Base-by-base conservation (phyloP, 2,329 filamentous ascomycete species). In the Lecanosticta acicola region DNA sequence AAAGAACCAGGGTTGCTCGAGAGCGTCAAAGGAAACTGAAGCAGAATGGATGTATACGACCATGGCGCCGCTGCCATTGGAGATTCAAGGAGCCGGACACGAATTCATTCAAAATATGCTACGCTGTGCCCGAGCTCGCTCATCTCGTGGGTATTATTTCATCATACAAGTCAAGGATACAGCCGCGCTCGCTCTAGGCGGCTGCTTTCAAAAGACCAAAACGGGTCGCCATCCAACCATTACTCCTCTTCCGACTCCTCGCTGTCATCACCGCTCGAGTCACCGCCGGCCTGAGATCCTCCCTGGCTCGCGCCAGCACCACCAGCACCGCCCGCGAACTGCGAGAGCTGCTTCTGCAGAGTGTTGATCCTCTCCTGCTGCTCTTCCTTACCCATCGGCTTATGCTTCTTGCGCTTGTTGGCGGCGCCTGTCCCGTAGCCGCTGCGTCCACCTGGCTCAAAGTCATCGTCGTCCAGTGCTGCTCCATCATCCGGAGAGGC, bases 361-460 rank as follows among this genome's bases (percentile, higher is more conserved):
- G 79, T 72, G 54, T 77, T 72, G 58, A 87, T 83, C 54, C 79
- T 81, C 34, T 77, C 74, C 60, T 85, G 81, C 66, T 87, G 83
- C 66, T 86, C 83, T 26, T 71, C 69, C 67, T 84, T 84, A 66
- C 80, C 82, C 83, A 87, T 87, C 1, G 83, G 83, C 72, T 86
- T 86, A 66, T 86, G 85, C 73, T 85, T 85, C 71, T 81, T 83
- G 43, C 78, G 76, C 66, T 81, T 81, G 44, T 44, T 43, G 51
- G 68, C 69, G 17, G 67, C 63, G 18, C 68, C 60, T 58, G 69
- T 55, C 53, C 59, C 62, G 43, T 64, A 52, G 18, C 51, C 41
- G 32, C 51, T 46, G 14, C 50, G 51, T 26, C 50, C 52, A 48
- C 26, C 63, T 26, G 65, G 71, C 52, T 73, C 71, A 50, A 74